These are phyloP conservation scores for Pythium sp. DNA, from an alignment of 352 stramenopile species.

Conservation along the genomic window DNA sequence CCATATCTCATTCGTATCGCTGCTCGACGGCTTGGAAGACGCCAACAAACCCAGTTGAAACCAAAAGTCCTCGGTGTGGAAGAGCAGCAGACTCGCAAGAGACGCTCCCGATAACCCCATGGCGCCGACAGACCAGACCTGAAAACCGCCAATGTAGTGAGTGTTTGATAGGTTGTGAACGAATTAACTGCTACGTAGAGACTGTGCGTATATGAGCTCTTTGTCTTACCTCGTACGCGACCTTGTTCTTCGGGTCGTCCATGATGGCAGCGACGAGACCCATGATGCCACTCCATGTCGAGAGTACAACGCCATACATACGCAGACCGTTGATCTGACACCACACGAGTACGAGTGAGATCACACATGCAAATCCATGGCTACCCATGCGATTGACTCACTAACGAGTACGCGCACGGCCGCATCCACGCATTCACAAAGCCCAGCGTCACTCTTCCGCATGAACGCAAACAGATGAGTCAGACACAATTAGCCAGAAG, in stretches of 20 bases:
- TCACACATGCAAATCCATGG: background rate
- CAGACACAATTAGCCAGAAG: background rate
- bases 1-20: background rate
- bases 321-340: constrained; percentile 50
- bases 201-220: background rate
- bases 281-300: constrained; percentile 37
- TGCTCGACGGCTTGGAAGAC: background rate
- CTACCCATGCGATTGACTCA: constrained; percentile 13
- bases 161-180: background rate
- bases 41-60: constrained; percentile 23
- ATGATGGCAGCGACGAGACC: constrained; percentile 33
- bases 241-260: constrained; percentile 40
- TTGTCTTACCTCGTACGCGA: constrained; percentile 39
- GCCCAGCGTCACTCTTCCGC: constrained; percentile 18
- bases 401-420: constrained; percentile 44
- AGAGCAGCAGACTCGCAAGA: constrained; percentile 37
- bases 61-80: constrained; percentile 58
- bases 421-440: constrained; percentile 43
- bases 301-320: constrained; percentile 37
- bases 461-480: background rate
- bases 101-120: constrained; percentile 43
- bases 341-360: background rate
- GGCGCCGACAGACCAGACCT: constrained; percentile 58
- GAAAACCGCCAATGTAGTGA: background rate
- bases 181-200: too few species aligned